phyloP scores from a whole-genome alignment of 1,284 basidiomycete species.

The Rhodotorula sp. region DNA sequence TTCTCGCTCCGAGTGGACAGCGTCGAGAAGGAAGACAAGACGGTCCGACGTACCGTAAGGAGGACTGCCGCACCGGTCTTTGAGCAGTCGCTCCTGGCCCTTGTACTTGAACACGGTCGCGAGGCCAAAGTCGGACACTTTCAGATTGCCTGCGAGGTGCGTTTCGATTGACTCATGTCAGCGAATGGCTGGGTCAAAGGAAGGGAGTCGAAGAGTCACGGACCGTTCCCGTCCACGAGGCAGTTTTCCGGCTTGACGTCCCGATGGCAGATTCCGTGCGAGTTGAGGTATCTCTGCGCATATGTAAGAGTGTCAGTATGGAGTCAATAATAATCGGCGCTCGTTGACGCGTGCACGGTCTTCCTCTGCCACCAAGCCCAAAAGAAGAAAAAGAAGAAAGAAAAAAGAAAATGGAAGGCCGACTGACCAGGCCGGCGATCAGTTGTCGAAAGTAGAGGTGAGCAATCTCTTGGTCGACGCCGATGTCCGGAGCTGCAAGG shows the following conservation, averaged over 20 bases:
- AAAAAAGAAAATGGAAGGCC: not conserved
- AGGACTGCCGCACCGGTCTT: slow-evolving; percentile 84
- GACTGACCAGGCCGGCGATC: slow-evolving; percentile 64
- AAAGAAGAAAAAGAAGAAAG: not conserved
- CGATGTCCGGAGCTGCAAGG: slow-evolving; percentile 74
- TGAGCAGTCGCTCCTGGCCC: slow-evolving; percentile 73
- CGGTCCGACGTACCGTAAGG: slow-evolving; percentile 63
- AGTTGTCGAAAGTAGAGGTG: slow-evolving; percentile 91
- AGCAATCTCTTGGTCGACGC: slow-evolving; percentile 81
- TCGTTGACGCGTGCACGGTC: too few species aligned
- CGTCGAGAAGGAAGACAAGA: slow-evolving; percentile 47
- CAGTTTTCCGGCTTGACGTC: slow-evolving; percentile 55
- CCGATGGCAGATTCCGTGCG: slow-evolving; percentile 57
- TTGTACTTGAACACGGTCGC: slow-evolving; percentile 90
- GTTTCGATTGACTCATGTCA: not conserved
- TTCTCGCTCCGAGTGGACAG: not conserved
- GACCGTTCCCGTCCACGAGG: slow-evolving; percentile 47
- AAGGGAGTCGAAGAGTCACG: not conserved
- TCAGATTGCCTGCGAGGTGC: slow-evolving; percentile 57
- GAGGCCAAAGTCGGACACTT: slow-evolving; percentile 94
- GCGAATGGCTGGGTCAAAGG: not conserved
- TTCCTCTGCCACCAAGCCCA: not conserved
- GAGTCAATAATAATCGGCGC: not conserved
- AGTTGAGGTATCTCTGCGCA: slow-evolving; percentile 47
- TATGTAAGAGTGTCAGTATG: not conserved